Evolutionary conservation across 2,329 filamentous ascomycete genomes (phyloP).

Genomic region (Cercospora brassicicola): DNA sequence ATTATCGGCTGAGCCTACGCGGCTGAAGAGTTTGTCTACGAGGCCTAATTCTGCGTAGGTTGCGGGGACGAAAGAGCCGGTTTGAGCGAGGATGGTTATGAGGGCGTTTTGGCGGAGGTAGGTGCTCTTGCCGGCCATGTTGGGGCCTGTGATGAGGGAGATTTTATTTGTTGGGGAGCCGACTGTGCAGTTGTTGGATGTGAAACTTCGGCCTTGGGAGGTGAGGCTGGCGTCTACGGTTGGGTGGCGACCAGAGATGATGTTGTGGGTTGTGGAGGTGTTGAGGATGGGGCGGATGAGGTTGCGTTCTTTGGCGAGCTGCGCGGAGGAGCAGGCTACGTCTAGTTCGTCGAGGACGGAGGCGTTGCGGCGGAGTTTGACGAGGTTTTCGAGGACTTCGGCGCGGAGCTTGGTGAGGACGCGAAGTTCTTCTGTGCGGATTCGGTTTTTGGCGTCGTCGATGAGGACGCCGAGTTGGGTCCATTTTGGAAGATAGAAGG

Average conservation of each 20-base stretch:
- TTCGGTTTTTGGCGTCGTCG: conserved; percentile 73
- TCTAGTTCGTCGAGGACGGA: conserved; percentile 92
- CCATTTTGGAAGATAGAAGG: conserved; percentile 84
- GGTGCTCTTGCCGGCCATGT: conserved; percentile 97
- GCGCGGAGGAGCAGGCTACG: conserved; percentile 81
- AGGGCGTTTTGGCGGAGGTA: conserved; percentile 94
- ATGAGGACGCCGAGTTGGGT: conserved; percentile 74
- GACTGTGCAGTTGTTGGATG: conserved; percentile 81
- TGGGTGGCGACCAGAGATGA: conserved; percentile 84
- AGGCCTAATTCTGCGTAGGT: conserved; percentile 81
- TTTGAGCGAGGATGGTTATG: conserved; percentile 89
- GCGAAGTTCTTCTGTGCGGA: conserved; percentile 78
- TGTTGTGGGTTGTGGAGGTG: conserved; percentile 63
- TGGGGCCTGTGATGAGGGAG: conserved; percentile 75
- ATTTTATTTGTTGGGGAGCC: conserved; percentile 70
- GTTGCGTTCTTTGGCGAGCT: conserved; percentile 70
- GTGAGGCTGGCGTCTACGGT: conserved; percentile 83
- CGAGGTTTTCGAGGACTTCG: conserved; percentile 74
- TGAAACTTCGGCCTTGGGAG: conserved; percentile 77
- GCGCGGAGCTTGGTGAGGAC: conserved; percentile 75
- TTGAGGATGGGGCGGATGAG: conserved; percentile 74
- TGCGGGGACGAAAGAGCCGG: conserved; percentile 89
- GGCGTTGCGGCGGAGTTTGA: conserved; percentile 85
- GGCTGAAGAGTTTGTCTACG: conserved; percentile 94
- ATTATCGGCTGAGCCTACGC: conserved; percentile 84